phyloP scores from a whole-genome alignment of 371 early-diverging fungal genomes.

The Mucor sp. region DNA sequence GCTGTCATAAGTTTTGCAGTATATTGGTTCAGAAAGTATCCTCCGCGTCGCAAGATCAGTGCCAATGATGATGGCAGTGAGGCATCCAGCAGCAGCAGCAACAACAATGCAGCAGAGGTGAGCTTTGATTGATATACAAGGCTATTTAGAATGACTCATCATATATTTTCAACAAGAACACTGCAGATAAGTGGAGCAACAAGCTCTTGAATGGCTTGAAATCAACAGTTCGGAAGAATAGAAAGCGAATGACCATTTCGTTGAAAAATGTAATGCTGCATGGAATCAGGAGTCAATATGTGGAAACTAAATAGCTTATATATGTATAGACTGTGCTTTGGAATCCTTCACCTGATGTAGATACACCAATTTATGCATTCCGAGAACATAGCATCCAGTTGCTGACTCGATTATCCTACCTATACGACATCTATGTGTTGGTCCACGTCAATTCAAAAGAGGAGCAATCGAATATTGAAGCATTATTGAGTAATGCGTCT shows the following conservation, averaged over 20 bases:
- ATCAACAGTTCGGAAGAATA: slow-evolving; percentile 26
- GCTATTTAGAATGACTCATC: slow-evolving; percentile 1
- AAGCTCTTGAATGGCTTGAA: slow-evolving; percentile 16
- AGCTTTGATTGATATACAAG: background rate
- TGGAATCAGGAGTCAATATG: background rate
- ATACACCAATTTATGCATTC: slow-evolving; percentile 49
- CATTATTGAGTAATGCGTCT: slow-evolving; percentile 28
- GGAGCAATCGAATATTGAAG: slow-evolving; percentile 34
- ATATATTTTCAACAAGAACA: background rate
- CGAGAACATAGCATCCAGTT: slow-evolving; percentile 37
- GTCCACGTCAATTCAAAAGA: slow-evolving; percentile 43
- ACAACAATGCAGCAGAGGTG: background rate
- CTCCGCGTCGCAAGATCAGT: slow-evolving; percentile 18
- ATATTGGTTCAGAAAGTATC: slow-evolving; percentile 26
- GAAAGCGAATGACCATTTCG: slow-evolving; percentile 45
- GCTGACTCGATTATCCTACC: slow-evolving; percentile 28
- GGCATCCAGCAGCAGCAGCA: background rate
- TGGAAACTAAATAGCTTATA: background rate
- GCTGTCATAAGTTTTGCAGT: slow-evolving; percentile 23
- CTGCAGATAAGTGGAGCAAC: slow-evolving; percentile 17
- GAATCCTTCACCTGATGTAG: slow-evolving; percentile 56
- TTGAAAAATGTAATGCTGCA: slow-evolving; percentile 43
- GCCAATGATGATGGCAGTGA: background rate
- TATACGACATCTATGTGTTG: slow-evolving; percentile 45
- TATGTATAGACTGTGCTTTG: slow-evolving; percentile 47